Percentiles rank a stretch among this genome's conserved stretches.
These are phyloP conservation scores for Plasmodium blacklocki DNA, from an alignment of 169 alveolate species.

Conservation along the genomic window DNA sequence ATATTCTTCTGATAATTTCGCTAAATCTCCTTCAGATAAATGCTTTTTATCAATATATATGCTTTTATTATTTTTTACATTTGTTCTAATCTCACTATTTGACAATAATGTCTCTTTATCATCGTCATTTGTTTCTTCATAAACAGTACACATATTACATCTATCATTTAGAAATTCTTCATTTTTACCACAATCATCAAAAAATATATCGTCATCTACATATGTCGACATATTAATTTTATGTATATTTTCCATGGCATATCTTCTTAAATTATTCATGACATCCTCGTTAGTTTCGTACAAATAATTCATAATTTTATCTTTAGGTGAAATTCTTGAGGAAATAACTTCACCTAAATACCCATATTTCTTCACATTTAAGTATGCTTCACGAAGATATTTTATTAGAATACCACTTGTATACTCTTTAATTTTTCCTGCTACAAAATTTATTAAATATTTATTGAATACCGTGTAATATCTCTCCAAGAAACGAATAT, in stretches of 20 bases:
- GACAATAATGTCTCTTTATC: no score
- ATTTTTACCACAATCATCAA: slow-evolving; percentile 31
- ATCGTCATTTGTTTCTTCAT: no score
- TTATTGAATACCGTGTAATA: slow-evolving; percentile 13
- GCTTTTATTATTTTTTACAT: no score
- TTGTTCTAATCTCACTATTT: no score
- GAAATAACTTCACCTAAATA: slow-evolving; percentile 4
- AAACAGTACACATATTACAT: slow-evolving; percentile 13
- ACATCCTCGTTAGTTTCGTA: neutral
- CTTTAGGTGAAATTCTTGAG: slow-evolving; percentile 15
- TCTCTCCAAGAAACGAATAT: slow-evolving; percentile 31
- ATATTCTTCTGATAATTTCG: no score
- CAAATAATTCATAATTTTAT: neutral
- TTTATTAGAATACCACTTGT: slow-evolving; percentile 23
- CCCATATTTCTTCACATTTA: no score
- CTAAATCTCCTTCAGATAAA: no score
- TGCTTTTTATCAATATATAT: no score
- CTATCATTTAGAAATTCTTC: slow-evolving; percentile 33
- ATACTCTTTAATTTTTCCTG: neutral
- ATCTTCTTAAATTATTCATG: neutral
- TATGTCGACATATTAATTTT: neutral
- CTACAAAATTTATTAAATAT: neutral
- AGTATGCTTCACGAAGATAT: neutral
- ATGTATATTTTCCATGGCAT: neutral
- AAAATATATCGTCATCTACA: slow-evolving; percentile 7